phyloP scores from a whole-genome alignment of 805 yeast species.

The Metschnikowia amazonensis region DNA sequence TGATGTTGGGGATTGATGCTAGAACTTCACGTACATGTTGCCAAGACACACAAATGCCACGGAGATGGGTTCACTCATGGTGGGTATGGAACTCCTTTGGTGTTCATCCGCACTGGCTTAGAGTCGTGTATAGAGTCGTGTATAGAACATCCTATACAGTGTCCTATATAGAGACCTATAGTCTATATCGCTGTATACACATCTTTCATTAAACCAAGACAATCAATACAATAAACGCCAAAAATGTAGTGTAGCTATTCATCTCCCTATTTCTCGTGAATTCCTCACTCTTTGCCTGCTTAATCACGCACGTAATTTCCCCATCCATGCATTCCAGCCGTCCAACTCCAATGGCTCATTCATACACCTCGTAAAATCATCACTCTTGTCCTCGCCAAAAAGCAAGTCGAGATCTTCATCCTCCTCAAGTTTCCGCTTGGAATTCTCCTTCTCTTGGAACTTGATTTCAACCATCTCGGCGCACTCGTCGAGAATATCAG shows the following conservation, averaged over 20 bases:
- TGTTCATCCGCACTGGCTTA: too few relatives aligned
- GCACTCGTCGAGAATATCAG: conserved; percentile 18
- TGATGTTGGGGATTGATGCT: too few relatives aligned
- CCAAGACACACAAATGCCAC: conserved; percentile 93
- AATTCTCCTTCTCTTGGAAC: conserved; percentile 10
- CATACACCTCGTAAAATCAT: conserved; percentile 18
- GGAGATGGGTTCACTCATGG: conserved; percentile 33
- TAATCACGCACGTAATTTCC: neutral
- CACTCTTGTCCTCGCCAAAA: conserved; percentile 35
- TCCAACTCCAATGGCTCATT: conserved; percentile 33
- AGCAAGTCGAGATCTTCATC: conserved; percentile 31
- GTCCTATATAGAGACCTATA: too few relatives aligned
- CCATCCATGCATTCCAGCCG: conserved; percentile 25
- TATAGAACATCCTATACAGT: too few relatives aligned
- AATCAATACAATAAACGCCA: too few relatives aligned
- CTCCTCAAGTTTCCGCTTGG: conserved; percentile 20
- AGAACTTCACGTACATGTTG: conserved; percentile 56
- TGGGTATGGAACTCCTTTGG: too few relatives aligned
- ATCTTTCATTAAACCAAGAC: too few relatives aligned
- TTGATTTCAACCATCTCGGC: conserved; percentile 24
- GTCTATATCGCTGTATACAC: too few relatives aligned
- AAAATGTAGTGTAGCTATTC: too few relatives aligned
- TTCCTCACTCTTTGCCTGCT: neutral
- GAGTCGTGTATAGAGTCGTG: too few relatives aligned
- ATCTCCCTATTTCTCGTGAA: too few relatives aligned